Evolutionary conservation across 83 land plant species (phyloP).

Genomic region (Diphasiastrum complanatum): DNA sequence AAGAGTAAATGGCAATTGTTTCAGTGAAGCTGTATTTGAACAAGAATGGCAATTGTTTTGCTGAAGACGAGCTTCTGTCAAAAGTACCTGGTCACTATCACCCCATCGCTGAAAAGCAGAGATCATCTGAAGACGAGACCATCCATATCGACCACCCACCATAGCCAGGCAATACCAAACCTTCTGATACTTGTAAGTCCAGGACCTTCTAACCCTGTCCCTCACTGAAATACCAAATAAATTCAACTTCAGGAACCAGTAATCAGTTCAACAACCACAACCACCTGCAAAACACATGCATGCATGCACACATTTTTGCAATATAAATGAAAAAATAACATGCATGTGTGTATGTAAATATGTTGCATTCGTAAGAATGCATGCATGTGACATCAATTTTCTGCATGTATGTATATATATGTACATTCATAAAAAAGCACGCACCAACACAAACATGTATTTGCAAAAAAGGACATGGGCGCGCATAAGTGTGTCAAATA

Average conservation of each 20-base stretch:
- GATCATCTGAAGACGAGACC: conserved; percentile 81
- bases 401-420: too few relatives aligned
- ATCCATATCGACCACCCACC: conserved; percentile 84
- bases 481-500: too few relatives aligned
- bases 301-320: background rate
- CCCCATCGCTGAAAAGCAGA: conserved; percentile 97
- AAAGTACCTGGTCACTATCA: conserved; percentile 63
- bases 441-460: too few relatives aligned
- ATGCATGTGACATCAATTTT: too few relatives aligned
- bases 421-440: too few relatives aligned
- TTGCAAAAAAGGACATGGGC: too few relatives aligned
- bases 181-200: conserved; percentile 68
- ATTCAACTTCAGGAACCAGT: background rate
- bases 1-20: background rate
- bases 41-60: background rate
- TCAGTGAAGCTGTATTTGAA: background rate
- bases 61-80: too few relatives aligned
- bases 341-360: background rate
- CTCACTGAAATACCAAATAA: conserved; percentile 51
- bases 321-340: background rate
- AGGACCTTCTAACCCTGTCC: conserved; percentile 88
- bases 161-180: conserved; percentile 66
- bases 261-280: background rate
- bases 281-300: background rate
- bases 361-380: too few relatives aligned